Base-by-base conservation (phyloP, 1,139 yeast genomes). In the Hemisphaericaspora xylanilytica region DNA sequence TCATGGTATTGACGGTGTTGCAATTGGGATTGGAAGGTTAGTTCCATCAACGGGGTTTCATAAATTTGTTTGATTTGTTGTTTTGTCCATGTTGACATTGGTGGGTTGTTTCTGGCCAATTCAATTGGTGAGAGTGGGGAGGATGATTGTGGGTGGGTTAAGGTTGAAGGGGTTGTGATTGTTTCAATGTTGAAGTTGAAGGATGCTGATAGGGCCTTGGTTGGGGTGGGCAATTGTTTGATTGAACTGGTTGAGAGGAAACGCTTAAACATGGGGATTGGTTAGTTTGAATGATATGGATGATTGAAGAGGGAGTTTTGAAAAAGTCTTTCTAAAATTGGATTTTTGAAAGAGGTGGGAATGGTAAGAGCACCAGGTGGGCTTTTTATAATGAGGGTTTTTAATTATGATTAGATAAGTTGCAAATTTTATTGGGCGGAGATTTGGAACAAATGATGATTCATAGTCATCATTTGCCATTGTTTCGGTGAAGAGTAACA, bases 1-100 rank as follows among this genome's bases (percentile, higher is more conserved):
- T 84, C 77, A 53, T 85, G 89, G 59, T 71, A 76, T 43, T 66
- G 70, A 35, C 89, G 65, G 55, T 85, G 92, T 43, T 82, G 84
- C 6, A 75, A 47, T 49, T 82, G 88, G 0, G 92, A 81, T 33
- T 70, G 67, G 55, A 70, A 74, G 5, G 80, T 70, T 35, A 85
- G 64, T 33, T 82, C 92, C 62, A 80, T 66, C 41, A 85, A 61
- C 0, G 94, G 90, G 2, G 83, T 71, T 39, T 79, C 55, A 53
- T 82, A 84, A 37, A 85, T 79, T 35, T 75, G 73, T 12, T 63
- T 55, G 38, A 85, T 71, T 51, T 84, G 84, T 2, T 66, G 68
- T 46, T 68, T 72, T 1, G 86, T 70, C 92, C 92, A 85, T 28
- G 67, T 55, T 42, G 67, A 73, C 32, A 70, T 54, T 4, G 83